A percentile compares a stretch with the other conserved stretches of the same genome.
Conservation (phyloP, 345 rosid genomes). For the Murraya paniculata region DNA sequence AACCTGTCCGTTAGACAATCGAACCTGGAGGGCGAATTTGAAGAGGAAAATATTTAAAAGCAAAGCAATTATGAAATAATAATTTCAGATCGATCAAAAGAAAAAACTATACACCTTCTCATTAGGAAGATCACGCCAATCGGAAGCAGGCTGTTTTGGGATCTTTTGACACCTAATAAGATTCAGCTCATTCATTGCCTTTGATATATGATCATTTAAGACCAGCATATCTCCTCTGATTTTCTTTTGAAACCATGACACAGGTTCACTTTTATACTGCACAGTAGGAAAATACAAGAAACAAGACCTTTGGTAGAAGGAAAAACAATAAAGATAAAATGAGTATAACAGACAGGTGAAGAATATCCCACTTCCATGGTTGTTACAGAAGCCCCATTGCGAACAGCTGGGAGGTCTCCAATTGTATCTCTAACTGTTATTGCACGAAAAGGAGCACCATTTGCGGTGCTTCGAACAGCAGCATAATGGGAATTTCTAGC, state of each 20-base stretch:
- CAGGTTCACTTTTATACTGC: conserved; percentile 61
- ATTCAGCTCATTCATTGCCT: conserved; percentile 79
- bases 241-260: conserved; percentile 80
- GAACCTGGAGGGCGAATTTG: conserved; percentile 39
- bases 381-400: conserved; percentile 58
- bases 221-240: conserved; percentile 49
- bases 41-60: neutral
- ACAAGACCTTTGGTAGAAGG: neutral
- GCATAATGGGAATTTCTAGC: conserved; percentile 50
- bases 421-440: conserved; percentile 91
- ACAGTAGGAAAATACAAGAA: conserved; percentile 1
- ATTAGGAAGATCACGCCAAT: conserved; percentile 83
- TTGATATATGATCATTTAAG: conserved; percentile 75
- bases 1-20: conserved; percentile 55
- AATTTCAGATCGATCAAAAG: neutral
- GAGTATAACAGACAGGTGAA: neutral
- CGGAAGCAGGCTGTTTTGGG: conserved; percentile 86
- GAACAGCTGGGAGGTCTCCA: conserved; percentile 77
- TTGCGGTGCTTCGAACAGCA: conserved; percentile 70
- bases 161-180: conserved; percentile 65
- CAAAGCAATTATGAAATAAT: neutral
- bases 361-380: conserved; percentile 43
- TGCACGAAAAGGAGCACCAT: conserved; percentile 87
- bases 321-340: neutral
- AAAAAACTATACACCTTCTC: conserved; percentile 51